These are phyloP conservation scores for Abrus pulchellus DNA, from an alignment of 306 rosid genomes.

Conservation along the genomic window DNA sequence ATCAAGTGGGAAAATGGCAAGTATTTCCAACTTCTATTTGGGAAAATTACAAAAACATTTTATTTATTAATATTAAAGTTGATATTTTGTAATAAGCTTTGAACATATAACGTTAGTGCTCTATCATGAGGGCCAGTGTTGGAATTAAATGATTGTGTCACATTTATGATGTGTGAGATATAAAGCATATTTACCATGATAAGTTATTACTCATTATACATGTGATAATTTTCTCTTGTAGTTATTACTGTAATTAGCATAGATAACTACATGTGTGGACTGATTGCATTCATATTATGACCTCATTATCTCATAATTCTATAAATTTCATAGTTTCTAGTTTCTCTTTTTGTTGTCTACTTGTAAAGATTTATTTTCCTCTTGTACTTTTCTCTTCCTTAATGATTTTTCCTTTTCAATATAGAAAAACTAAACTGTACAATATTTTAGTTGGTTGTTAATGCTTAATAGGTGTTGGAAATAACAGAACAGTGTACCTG, in stretches of 20 bases:
- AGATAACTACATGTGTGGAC: not conserved
- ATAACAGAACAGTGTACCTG: too few species aligned
- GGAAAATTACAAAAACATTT: constrained; percentile 31
- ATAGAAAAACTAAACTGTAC: not conserved
- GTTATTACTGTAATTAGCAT: not conserved
- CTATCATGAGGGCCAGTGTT: not conserved
- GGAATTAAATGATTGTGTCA: not conserved
- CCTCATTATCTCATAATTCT: not conserved
- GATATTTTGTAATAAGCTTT: too few species aligned
- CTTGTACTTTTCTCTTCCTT: not conserved
- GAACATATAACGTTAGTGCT: too few species aligned
- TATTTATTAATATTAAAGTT: too few species aligned
- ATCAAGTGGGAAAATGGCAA: constrained; percentile 68
- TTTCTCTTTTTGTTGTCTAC: not conserved
- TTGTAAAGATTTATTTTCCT: not conserved
- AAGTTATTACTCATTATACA: not conserved
- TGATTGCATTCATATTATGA: not conserved
- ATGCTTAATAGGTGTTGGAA: not conserved
- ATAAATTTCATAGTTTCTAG: not conserved
- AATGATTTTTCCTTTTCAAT: not conserved
- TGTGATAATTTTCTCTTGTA: not conserved
- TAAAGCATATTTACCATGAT: not conserved
- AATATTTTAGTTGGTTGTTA: constrained; percentile 7
- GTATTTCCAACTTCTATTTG: constrained; percentile 44
- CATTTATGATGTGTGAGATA: not conserved